Conservation (phyloP, 2,329 filamentous ascomycete genomes). For the Penicillium sp. region DNA sequence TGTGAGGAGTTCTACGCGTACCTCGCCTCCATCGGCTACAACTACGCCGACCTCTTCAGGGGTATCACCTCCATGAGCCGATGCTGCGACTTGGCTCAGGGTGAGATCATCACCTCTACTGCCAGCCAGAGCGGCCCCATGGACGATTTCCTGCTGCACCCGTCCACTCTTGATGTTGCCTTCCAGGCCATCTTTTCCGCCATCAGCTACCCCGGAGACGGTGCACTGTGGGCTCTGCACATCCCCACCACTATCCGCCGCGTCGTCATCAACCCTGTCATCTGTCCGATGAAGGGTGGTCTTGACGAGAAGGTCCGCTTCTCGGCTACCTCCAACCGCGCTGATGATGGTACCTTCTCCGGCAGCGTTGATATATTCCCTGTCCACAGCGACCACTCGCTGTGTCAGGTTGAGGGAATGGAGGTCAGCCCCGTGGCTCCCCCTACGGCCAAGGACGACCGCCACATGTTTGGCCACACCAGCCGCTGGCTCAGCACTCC, state of each 20-base stretch:
- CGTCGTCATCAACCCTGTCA: background rate
- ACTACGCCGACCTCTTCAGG: background rate
- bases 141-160: background rate
- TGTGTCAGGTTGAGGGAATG: background rate
- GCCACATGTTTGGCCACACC: background rate
- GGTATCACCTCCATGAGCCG: background rate
- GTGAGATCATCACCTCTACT: background rate
- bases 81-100: background rate
- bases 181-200: background rate
- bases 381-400: background rate
- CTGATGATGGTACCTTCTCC: background rate
- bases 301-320: background rate
- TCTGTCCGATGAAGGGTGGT: background rate
- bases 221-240: background rate
- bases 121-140: background rate
- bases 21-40: background rate
- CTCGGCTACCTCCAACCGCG: background rate
- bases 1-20: background rate
- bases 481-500: background rate
- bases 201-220: background rate
- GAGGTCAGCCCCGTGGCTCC: background rate
- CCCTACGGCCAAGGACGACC: background rate
- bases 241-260: background rate
- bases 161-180: background rate
- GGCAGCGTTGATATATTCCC: background rate